Evolutionary conservation across 164 flowering plant species (phyloP), one percentile per base, ranked within the genome.

Genomic region (Tinospora cordifolia): DNA sequence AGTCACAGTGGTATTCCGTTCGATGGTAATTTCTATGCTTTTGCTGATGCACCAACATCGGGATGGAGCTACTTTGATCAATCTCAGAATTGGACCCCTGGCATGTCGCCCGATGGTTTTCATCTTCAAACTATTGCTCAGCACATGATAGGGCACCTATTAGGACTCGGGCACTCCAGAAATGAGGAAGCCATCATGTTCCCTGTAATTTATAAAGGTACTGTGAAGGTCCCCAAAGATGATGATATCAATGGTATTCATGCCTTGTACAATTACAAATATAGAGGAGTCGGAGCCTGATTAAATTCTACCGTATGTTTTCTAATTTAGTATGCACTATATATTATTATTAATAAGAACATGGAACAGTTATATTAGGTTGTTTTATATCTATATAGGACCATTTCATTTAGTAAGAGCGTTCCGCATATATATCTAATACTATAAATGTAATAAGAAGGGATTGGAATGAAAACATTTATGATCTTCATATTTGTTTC

Each of bases 101-200:
- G 66, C 17, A 14, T 41, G 0, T 59, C 6, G 5, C 41, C 72
- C 0, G 62, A 27, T 21, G 71, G n/a, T 0, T 47, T 34, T 39
- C 76, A 78, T 65, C 0, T 76, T 38, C 72, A 68, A 62, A 54
- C 81, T 0, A 72, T 79, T 17, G 79, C 74, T 6, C 38, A 74
- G 68, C 83, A 81, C 49, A 81, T 78, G 38, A 69, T 81, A 2
- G 83, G 83, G 12, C 81, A 81, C 38, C 6, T 78, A 24, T 72
- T 81, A 9, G 78, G 83, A 26, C 78, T 81, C 14, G 66, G 15
- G 24, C 81, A 79, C 44, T 70, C 74, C 39, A 24, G 62, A 3
- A 76, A 59, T 27, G 57, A 34, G 21, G 72, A 36, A 2, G 79
- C 82, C 6, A 63, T 82, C 41, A 82, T 79, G 82, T 79, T 12